Evolutionary conservation across 108 stramenopile species (phyloP).

Genomic region (Fragilaria crotonensis): DNA sequence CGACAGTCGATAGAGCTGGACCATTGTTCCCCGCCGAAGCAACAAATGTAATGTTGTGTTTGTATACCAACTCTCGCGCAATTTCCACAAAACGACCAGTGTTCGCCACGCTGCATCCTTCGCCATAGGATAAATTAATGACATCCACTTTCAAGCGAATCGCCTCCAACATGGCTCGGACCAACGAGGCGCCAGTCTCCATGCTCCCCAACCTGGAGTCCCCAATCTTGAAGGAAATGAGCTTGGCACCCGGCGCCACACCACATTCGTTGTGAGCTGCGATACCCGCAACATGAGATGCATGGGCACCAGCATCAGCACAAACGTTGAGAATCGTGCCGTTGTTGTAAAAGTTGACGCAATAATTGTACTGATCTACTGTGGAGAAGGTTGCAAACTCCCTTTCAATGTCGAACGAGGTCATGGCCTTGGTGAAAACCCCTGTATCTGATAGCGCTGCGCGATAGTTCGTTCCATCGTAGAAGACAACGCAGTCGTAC

Average conservation of each 20-base stretch:
- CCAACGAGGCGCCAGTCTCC: slow-evolving; percentile 83
- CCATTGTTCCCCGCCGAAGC: slow-evolving; percentile 88
- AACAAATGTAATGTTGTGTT: slow-evolving; percentile 70
- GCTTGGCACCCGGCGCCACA: slow-evolving; percentile 87
- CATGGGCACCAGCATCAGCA: slow-evolving; percentile 81
- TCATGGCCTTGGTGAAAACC: slow-evolving; percentile 47
- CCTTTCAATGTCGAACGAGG: slow-evolving; percentile 45
- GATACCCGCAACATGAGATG: slow-evolving; percentile 91
- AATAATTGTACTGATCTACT: slow-evolving; percentile 52
- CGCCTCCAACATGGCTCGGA: slow-evolving; percentile 75
- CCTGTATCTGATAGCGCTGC: slow-evolving; percentile 38
- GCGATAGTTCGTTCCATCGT: slow-evolving; percentile 43
- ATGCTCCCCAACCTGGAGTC: slow-evolving; percentile 77
- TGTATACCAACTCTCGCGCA: slow-evolving; percentile 54
- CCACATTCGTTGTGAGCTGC: slow-evolving; percentile 66
- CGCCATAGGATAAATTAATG: slow-evolving; percentile 86
- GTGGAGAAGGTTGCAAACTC: slow-evolving; percentile 41
- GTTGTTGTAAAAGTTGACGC: slow-evolving; percentile 74
- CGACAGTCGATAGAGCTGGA: slow-evolving; percentile 81
- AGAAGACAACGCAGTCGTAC: slow-evolving; percentile 65
- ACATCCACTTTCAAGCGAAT: slow-evolving; percentile 68
- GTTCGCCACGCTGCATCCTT: slow-evolving; percentile 56
- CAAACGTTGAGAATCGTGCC: slow-evolving; percentile 69
- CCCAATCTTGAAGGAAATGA: slow-evolving; percentile 85
- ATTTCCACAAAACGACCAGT: slow-evolving; percentile 58